Conservation (phyloP, 164 flowering plant genomes). For the Euptelea pleiosperma region DNA sequence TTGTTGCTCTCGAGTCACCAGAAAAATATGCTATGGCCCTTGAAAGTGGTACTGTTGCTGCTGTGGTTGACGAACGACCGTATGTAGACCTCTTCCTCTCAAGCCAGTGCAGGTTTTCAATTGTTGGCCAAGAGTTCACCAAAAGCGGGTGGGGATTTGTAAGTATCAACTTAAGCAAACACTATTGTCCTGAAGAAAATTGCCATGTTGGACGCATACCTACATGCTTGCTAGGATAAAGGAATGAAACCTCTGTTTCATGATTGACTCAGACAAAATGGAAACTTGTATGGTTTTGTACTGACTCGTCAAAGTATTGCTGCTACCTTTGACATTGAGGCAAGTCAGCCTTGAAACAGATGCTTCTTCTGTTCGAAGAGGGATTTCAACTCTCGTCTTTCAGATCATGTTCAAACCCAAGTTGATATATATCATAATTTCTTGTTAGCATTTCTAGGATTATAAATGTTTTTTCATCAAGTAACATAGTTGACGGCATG, state of each 20-base stretch:
- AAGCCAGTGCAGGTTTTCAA: conserved; percentile 37
- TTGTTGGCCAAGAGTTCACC: conserved; percentile 48
- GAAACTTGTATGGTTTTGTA: too few relatives aligned
- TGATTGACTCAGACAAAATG: too few relatives aligned
- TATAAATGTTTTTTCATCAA: not conserved
- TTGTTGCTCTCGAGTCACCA: conserved; percentile 43
- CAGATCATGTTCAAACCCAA: too few relatives aligned
- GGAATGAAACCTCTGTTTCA: not conserved
- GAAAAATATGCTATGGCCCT: conserved; percentile 46
- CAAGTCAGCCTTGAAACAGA: too few relatives aligned
- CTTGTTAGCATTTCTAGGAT: too few relatives aligned
- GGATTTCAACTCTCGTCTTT: too few relatives aligned
- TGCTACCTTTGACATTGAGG: too few relatives aligned
- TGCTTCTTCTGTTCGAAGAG: too few relatives aligned
- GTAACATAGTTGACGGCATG: not conserved
- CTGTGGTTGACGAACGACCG: conserved; percentile 56
- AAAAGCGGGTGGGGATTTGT: conserved; percentile 67
- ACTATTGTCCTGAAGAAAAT: not conserved
- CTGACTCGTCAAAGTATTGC: too few relatives aligned
- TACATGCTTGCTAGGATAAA: not conserved
- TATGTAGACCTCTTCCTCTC: conserved; percentile 55
- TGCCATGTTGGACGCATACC: not conserved
- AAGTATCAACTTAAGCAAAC: conserved; percentile 27
- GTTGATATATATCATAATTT: too few relatives aligned
- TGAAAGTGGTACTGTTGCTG: conserved; percentile 41